Conservation (phyloP, 31 red algal species). For the Odonthalia washingtoniensis region DNA sequence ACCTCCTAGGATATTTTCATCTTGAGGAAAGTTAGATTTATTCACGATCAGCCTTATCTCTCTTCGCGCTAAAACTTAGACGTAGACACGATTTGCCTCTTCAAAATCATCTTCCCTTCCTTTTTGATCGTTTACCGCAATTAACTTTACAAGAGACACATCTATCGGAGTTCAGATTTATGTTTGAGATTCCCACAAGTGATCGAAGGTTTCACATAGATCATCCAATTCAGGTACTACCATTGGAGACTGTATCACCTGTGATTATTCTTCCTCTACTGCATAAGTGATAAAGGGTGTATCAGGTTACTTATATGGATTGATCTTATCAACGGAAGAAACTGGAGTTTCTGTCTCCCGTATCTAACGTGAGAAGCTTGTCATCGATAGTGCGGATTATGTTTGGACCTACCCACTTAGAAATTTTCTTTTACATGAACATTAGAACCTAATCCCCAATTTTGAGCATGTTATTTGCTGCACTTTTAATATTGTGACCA, state of each 20-base stretch:
- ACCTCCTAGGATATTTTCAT: neutral
- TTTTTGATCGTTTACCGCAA: neutral
- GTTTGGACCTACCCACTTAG: neutral
- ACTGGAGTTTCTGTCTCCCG: too few species aligned
- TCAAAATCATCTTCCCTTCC: neutral
- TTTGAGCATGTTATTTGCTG: neutral
- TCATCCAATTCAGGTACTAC: neutral
- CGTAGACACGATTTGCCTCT: neutral
- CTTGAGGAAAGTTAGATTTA: neutral
- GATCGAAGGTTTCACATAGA: neutral
- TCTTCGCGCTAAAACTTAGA: neutral
- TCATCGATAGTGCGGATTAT: neutral
- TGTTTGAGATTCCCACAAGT: neutral
- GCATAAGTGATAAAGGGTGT: neutral
- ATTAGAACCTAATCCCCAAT: constrained; percentile 1
- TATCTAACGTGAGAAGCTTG: constrained; percentile 10
- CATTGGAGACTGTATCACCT: neutral
- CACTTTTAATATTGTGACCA: neutral
- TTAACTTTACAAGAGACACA: neutral
- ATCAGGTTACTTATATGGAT: neutral
- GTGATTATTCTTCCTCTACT: neutral
- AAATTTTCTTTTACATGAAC: neutral
- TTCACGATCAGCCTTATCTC: neutral
- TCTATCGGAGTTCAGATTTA: neutral
- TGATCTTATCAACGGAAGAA: neutral